These are phyloP conservation scores for Termitomyces sp. DNA, from an alignment of 768 basidiomycete species.

Conservation along the genomic window DNA sequence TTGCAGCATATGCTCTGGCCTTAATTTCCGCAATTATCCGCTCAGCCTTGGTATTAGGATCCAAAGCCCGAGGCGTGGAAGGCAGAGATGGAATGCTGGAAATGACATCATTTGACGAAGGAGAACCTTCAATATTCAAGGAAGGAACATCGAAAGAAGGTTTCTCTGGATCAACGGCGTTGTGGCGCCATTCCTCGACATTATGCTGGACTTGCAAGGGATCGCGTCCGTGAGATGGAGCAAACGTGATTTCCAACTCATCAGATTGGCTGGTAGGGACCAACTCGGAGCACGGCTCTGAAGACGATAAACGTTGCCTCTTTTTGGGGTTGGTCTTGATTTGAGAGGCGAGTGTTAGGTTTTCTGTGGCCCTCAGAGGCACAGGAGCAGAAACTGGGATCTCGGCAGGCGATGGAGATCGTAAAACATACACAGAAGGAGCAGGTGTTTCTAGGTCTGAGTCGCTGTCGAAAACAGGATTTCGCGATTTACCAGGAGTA, in stretches of 20 bases:
- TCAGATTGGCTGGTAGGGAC: constrained; percentile 66
- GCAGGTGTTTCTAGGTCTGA: constrained; percentile 24
- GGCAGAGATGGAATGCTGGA: constrained; percentile 17
- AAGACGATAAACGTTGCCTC: constrained; percentile 32
- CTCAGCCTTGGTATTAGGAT: constrained; percentile 41
- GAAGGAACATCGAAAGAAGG: constrained; percentile 7
- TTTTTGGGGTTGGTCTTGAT: constrained; percentile 20
- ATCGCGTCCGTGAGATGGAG: constrained; percentile 19
- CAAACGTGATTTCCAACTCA: constrained; percentile 47
- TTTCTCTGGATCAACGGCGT: constrained; percentile 15
- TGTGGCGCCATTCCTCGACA: constrained; percentile 39
- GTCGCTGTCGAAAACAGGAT: constrained; percentile 31
- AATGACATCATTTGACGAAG: constrained; percentile 17
- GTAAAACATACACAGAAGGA: constrained; percentile 24
- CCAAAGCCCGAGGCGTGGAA: constrained; percentile 26
- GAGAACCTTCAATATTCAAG: constrained; percentile 7
- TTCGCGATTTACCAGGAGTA: constrained; percentile 20
- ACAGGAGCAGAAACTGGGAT: constrained; percentile 4
- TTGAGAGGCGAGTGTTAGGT: constrained; percentile 13
- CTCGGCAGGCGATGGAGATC: constrained; percentile 16
- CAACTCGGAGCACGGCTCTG: constrained; percentile 22
- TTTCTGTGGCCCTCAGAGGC: constrained; percentile 19
- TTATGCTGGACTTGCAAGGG: constrained; percentile 24
- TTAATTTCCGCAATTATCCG: constrained; percentile 61
- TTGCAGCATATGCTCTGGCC: constrained; percentile 48